Evolutionary conservation across 176 grass and related monocot species (phyloP), one percentile per base, ranked within the genome.

Genomic region (Oryza nivara): DNA sequence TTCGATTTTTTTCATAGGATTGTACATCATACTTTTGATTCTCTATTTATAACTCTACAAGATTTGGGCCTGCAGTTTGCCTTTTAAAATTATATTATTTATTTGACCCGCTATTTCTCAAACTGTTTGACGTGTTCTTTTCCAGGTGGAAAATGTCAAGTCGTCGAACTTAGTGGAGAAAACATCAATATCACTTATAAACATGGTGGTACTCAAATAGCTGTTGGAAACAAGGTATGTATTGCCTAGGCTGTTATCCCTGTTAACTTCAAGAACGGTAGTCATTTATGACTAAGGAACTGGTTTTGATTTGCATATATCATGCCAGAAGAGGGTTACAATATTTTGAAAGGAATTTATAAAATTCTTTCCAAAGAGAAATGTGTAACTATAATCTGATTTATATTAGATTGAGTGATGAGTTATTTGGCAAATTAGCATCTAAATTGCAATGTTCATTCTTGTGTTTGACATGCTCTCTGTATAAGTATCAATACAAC

Each of bases 121-220:
- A 75, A 83, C 36, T 85, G 78, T 23, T 40, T 73, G 68, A 58
- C 88, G 70, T 74, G 71, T 84, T 84, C 70, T 80, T 88, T 74
- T 80, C 32, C 73, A 99, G 96, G 96, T 94, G 96, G 93, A 85
- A 99, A 99, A 88, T 89, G 90, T 69, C 96, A 96, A 89, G 78
- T 68, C 86, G 92, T 94, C 68, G 96, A 99, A 85, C 96, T 99
- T 80, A 99, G 89, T 77, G 96, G 96, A 81, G 96, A 99, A 83
- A 99, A 99, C 73, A 99, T 99, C 83, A 99, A 99, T 84, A 99
- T 99, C 82, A 92, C 96, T 38, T 99, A 96, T 78, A 99, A 94
- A 90, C 96, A 90, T 84, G 96, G 96, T 77, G 93, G 91, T 9
- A 94, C 89, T 89, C 65, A 96, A 72, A 91, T 99, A 89, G 96